Percentiles rank a stretch among this genome's conserved stretches.
These are phyloP conservation scores for Fomitopsis serialis DNA, from an alignment of 768 basidiomycete species.

Conservation along the genomic window DNA sequence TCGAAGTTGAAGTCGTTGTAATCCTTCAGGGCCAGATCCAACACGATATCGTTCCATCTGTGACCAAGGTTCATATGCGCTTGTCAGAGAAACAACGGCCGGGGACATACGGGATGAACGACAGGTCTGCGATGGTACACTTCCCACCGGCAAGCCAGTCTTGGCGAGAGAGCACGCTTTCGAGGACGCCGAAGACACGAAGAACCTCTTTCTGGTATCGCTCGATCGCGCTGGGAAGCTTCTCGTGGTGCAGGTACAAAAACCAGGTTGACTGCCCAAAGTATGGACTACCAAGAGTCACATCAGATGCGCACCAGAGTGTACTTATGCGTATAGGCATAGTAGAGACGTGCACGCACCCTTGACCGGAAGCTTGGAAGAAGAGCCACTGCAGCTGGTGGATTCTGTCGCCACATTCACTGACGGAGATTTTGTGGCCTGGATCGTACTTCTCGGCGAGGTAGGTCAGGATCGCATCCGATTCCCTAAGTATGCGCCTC, in stretches of 20 bases:
- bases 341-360: conserved; percentile 10
- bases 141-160: conserved; percentile 24
- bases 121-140: conserved; percentile 21
- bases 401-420: conserved; percentile 9
- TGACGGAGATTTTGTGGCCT: conserved; percentile 27
- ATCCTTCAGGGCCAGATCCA: background rate
- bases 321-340: background rate
- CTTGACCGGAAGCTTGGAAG: conserved; percentile 30
- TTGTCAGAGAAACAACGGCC: background rate
- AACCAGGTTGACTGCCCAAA: conserved; percentile 24
- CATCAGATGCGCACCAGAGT: too few relatives aligned
- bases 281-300: conserved; percentile 13
- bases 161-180: conserved; percentile 21
- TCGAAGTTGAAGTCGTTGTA: background rate
- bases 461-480: conserved; percentile 37
- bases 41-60: background rate
- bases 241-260: conserved; percentile 20
- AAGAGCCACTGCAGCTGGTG: conserved; percentile 36
- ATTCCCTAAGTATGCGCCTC: conserved; percentile 18
- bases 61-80: background rate
- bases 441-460: conserved; percentile 39
- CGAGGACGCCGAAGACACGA: conserved; percentile 22
- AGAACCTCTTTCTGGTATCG: conserved; percentile 24
- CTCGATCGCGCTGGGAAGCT: conserved; percentile 22
- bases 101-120: conserved; percentile 13